Evolutionary conservation across 2,329 filamentous ascomycete species (phyloP), one percentile per base, ranked within the genome.

Genomic region (Penicillium janthinellum): DNA sequence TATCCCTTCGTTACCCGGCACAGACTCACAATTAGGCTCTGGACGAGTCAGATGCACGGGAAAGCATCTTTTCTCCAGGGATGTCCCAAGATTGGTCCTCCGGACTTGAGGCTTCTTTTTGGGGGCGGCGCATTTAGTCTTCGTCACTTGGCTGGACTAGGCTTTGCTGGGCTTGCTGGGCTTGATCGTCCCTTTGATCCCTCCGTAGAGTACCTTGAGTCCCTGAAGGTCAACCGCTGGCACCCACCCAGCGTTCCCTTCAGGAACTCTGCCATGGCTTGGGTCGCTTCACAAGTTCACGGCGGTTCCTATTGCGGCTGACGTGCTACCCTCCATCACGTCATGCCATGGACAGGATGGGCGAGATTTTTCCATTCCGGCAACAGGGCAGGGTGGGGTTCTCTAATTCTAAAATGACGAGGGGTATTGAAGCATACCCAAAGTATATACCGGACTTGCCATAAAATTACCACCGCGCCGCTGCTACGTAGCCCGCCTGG

Each of bases 261-360:
- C n/a, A 49, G 10, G 15, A 10, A 10, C 47, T 49, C 47, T n/a
- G 34, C 54, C 54, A 41, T 56, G 56, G 52, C 45, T 51, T 59
- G 31, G 7, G 31, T 31, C 31, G 44, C 25, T 28, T 28, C 25
- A 47, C 25, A 50, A 39, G 35, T 28, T 28, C 25, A 47, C 25
- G 45, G 47, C 35, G 35, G 22, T 28, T 22, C 54, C 62, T 22
- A 59, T 61, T 59, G 56, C 60, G 54, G 55, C 34, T 20, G 51
- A n/a, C 28, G 41, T 47, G 34, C 42, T 44, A 31, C 35, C 38
- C 45, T 41, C 35, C 55, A 61, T 61, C 58, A 66, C 61, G 63
- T 68, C 66, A 67, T 66, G 57, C 47, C 35, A n/a, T 44, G 41
- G 31, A 28, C 20, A 39, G 20, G 55, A 63, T 65, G 58, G 47